Evolutionary conservation across 192 early-diverging fungal genomes (phyloP).

Genomic region (Spinellus fusiger): DNA sequence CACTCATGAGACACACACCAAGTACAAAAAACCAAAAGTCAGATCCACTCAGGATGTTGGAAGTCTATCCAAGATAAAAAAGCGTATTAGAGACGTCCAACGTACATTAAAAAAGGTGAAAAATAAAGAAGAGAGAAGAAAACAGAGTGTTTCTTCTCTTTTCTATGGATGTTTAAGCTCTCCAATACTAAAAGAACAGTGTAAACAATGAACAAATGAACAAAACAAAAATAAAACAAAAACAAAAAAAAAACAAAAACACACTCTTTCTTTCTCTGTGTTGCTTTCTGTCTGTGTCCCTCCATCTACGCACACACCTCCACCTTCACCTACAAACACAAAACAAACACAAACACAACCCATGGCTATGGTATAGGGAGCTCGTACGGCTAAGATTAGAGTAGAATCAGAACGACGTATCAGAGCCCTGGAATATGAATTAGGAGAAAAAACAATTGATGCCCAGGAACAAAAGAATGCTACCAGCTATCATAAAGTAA

Average conservation of each 20-base stretch:
- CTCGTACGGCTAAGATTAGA: background rate
- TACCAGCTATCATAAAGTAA: conserved; percentile 1
- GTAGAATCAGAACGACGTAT: background rate
- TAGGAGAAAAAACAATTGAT: conserved; percentile 8
- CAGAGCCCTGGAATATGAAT: conserved; percentile 7
- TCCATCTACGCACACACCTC: too few relatives aligned
- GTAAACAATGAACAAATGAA: too few relatives aligned
- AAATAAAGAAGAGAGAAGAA: background rate
- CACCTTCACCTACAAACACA: too few relatives aligned
- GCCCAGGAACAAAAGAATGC: background rate
- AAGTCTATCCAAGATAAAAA: conserved; percentile 3
- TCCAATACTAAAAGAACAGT: too few relatives aligned
- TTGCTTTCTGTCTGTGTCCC: too few relatives aligned
- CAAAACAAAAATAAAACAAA: too few relatives aligned
- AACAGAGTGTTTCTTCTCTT: too few relatives aligned
- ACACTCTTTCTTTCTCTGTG: too few relatives aligned
- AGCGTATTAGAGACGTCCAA: conserved; percentile 8
- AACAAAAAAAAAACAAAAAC: too few relatives aligned
- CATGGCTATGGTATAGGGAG: background rate
- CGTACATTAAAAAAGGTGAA: background rate
- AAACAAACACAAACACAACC: too few relatives aligned
- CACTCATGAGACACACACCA: background rate
- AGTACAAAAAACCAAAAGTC: background rate
- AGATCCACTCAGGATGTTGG: background rate
- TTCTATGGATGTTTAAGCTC: too few relatives aligned